phyloP scores from a whole-genome alignment of 768 basidiomycete genomes.

The Suillus americanus region DNA sequence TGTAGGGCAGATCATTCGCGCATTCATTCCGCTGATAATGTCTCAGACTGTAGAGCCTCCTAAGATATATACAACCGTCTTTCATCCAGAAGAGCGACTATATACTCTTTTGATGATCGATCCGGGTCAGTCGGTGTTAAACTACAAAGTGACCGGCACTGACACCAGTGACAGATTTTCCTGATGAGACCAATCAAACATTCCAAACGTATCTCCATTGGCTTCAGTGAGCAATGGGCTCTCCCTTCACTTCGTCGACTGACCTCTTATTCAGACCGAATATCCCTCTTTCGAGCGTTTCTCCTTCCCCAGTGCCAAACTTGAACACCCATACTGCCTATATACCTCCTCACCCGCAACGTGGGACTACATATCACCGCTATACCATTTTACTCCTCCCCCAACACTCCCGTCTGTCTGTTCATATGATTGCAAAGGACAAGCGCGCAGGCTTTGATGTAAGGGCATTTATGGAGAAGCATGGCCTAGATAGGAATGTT shows the following conservation, averaged over 20 bases:
- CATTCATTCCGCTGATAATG: constrained; percentile 5
- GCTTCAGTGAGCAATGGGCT: constrained; percentile 60
- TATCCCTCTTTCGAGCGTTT: constrained; percentile 68
- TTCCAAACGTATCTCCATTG: constrained; percentile 83
- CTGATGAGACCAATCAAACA: constrained; percentile 61
- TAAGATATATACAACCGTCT: constrained; percentile 68
- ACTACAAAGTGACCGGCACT: neutral
- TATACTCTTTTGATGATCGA: constrained; percentile 92
- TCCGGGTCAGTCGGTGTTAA: constrained; percentile 57
- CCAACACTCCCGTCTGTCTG: constrained; percentile 51
- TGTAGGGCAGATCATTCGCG: constrained; percentile 12
- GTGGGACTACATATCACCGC: constrained; percentile 88
- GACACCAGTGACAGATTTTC: constrained; percentile 58
- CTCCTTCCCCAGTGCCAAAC: constrained; percentile 38
- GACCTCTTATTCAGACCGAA: constrained; percentile 59
- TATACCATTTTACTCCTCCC: constrained; percentile 77
- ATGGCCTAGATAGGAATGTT: constrained; percentile 49
- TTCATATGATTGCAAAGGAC: constrained; percentile 45
- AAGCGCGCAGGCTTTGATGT: constrained; percentile 65
- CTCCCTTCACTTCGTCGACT: constrained; percentile 12
- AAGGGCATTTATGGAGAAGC: constrained; percentile 56
- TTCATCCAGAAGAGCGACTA: constrained; percentile 74
- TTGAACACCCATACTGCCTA: constrained; percentile 67
- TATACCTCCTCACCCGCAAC: constrained; percentile 89
- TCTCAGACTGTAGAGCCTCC: constrained; percentile 65